Conservation (phyloP, 352 stramenopile genomes). For the Phytophthora kernoviae region DNA sequence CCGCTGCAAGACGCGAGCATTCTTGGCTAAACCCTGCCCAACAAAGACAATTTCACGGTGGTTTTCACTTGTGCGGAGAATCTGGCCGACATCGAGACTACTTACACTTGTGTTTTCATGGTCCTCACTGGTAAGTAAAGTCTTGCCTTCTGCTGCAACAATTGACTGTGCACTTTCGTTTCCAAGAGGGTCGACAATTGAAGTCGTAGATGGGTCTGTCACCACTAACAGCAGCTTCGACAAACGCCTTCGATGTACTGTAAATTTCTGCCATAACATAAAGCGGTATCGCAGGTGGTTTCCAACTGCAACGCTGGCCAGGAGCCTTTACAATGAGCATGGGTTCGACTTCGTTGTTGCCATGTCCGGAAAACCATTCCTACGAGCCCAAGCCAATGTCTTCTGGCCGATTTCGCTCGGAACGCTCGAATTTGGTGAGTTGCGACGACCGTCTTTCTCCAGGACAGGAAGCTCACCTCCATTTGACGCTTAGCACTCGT, state of each 20-base stretch:
- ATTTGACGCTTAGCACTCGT: slow-evolving; percentile 24
- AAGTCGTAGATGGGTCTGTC: slow-evolving; percentile 1
- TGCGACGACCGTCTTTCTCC: slow-evolving; percentile 39
- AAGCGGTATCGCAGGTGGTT: slow-evolving; percentile 57
- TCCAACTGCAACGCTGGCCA: slow-evolving; percentile 38
- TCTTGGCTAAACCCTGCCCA: slow-evolving; percentile 31
- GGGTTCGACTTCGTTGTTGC: slow-evolving; percentile 32
- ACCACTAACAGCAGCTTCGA: slow-evolving; percentile 26
- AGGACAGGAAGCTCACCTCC: slow-evolving; percentile 43
- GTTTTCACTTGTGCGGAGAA: background rate
- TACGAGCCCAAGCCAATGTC: slow-evolving; percentile 9
- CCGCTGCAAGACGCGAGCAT: slow-evolving; percentile 56
- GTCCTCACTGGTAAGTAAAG: background rate
- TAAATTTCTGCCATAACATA: slow-evolving; percentile 55
- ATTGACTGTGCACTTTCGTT: background rate
- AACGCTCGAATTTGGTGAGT: slow-evolving; percentile 32
- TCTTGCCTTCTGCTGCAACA: background rate
- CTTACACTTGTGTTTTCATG: background rate
- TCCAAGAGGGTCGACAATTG: background rate
- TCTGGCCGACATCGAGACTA: background rate
- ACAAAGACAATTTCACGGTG: slow-evolving; percentile 17
- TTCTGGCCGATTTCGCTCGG: slow-evolving; percentile 12
- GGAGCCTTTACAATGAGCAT: slow-evolving; percentile 37
- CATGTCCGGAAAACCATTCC: slow-evolving; percentile 35
- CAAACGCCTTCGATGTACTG: slow-evolving; percentile 30